phyloP scores from a whole-genome alignment of 352 stramenopile species.

The Thalassiosira delicatula region DNA sequence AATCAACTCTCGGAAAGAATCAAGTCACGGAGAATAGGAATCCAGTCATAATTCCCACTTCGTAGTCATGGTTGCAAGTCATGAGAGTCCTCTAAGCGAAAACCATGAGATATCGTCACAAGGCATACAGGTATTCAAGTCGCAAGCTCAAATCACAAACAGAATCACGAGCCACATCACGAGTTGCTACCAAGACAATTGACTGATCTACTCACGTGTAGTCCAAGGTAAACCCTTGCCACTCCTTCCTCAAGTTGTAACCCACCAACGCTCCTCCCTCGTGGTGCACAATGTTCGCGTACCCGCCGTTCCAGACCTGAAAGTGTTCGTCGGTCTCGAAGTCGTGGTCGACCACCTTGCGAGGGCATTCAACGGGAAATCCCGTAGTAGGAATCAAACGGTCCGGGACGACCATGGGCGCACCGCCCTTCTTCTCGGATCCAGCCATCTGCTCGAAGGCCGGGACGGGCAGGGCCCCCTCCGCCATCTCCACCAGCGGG shows the following conservation, averaged over 20 bases:
- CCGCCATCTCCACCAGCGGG: conserved; percentile 25
- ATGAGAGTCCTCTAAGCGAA: too few relatives aligned
- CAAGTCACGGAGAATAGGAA: too few relatives aligned
- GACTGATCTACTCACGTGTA: conserved; percentile 39
- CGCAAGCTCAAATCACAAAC: neutral
- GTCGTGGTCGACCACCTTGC: conserved; percentile 40
- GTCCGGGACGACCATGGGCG: neutral
- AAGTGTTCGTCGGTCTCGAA: conserved; percentile 46
- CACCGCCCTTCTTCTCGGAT: neutral
- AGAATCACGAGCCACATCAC: neutral
- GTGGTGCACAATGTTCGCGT: conserved; percentile 44
- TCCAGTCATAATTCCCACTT: too few relatives aligned
- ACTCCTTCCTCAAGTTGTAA: neutral
- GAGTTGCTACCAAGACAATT: neutral
- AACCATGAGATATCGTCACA: too few relatives aligned
- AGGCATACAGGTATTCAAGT: conserved; percentile 4
- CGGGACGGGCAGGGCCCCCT: conserved; percentile 19
- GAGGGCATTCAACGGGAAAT: conserved; percentile 26
- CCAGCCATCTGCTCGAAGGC: neutral
- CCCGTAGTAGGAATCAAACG: neutral
- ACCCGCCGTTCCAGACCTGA: conserved; percentile 52
- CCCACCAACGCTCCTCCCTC: neutral
- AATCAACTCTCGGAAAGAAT: too few relatives aligned
- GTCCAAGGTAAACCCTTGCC: conserved; percentile 53
- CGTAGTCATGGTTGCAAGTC: too few relatives aligned